Evolutionary conservation across 345 rosid genomes (phyloP), one percentile per base, ranked within the genome.

Genomic region (Populus tremula): DNA sequence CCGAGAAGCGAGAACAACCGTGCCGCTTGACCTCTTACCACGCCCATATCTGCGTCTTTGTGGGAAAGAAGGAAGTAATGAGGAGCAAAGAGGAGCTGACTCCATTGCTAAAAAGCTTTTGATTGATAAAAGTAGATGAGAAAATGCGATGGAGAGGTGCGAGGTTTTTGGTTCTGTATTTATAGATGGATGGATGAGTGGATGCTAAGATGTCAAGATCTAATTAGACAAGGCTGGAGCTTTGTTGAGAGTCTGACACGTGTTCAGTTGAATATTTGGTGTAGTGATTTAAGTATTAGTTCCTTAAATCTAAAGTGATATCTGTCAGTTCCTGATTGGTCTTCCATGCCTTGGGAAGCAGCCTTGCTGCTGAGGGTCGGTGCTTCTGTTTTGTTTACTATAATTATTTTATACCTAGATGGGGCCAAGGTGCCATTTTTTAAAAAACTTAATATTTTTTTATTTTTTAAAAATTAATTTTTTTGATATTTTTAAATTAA

Each of bases 51-150:
- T 47, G 11, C 54, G 2, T n/a, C 27, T 62, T 3, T 9, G 16
- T 25, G 64, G 70, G 17, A 71, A 50, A 36, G 53, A 49, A 23
- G 81, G 72, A 72, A 35, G 38, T 25, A 5, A 6, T 21, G 81
- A 78, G 27, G 72, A 71, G 67, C 74, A 50, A 71, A 78, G 65
- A 36, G 41, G 9, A 8, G 33, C 50, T 12, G 72, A 72, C 38
- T 72, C 67, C 81, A 78, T 78, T 50, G 31, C 14, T 27, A 21
- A 31, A 21, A 31, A 11, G 2, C 35, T 9, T 6, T 25, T 20
- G 73, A 36, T 47, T 10, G 64, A 45, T 41, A 7, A 20, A 7
- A 2, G 31, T 12, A 7, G 38, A n/a, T 11, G 25, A 13, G 29
- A 45, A 33, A 53, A 20, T 33, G 6, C 29, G 61, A 31, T 39